Percentiles rank a stretch among this genome's conserved stretches.
Evolutionary conservation across 441 rosid species (phyloP).

Genomic region (Euphorbia schlechtendalii): DNA sequence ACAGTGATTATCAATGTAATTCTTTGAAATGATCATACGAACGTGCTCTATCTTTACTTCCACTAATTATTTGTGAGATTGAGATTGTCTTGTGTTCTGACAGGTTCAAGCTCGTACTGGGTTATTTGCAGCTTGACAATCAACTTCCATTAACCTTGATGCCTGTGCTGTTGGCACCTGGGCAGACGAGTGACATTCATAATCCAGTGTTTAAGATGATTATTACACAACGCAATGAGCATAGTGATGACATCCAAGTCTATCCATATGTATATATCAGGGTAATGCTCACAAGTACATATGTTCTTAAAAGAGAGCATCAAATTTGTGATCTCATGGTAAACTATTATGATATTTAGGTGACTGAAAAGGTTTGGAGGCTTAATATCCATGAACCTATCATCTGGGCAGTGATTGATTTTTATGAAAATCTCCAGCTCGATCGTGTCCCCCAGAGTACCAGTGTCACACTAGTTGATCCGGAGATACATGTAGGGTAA

Average conservation of each 20-base stretch:
- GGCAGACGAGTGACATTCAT: conserved; percentile 54
- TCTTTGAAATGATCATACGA: neutral
- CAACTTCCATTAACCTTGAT: conserved; percentile 90
- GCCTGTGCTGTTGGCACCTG: conserved; percentile 96
- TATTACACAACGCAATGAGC: conserved; percentile 69
- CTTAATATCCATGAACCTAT: conserved; percentile 97
- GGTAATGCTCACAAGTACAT: conserved; percentile 45
- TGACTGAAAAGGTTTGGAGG: conserved; percentile 86
- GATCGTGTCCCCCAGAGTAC: conserved; percentile 75
- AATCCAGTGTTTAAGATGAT: conserved; percentile 98
- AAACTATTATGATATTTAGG: conserved; percentile 39
- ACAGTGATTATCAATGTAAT: neutral
- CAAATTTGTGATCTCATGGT: conserved; percentile 10
- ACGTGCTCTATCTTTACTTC: neutral
- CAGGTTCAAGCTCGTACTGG: conserved; percentile 96
- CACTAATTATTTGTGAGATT: conserved; percentile 3
- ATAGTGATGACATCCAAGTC: conserved; percentile 71
- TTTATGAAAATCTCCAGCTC: conserved; percentile 79
- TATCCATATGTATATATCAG: conserved; percentile 84
- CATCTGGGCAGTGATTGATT: conserved; percentile 81
- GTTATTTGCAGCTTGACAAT: conserved; percentile 89
- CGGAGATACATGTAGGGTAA: conserved; percentile 92
- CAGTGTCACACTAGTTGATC: conserved; percentile 81
- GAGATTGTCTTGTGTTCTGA: conserved; percentile 20
- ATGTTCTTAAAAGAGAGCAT: conserved; percentile 17